A percentile compares a stretch with the other conserved stretches of the same genome.
phyloP scores from a whole-genome alignment of 179 eudicot genomes.

The Actinidia chinensis region DNA sequence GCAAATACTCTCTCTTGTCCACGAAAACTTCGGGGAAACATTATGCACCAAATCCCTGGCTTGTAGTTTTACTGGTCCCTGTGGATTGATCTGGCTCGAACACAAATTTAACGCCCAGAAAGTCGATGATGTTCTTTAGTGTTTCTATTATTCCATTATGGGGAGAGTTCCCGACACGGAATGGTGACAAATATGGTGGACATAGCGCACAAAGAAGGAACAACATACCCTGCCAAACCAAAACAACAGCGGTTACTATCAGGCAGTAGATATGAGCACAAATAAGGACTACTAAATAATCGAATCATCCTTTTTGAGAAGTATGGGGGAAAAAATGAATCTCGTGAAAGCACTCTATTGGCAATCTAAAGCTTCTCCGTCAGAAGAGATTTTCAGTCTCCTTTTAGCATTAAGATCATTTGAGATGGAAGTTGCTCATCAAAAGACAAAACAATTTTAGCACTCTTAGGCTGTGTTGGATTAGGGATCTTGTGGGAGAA shows the following conservation, averaged over 20 bases:
- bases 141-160: conserved; percentile 70
- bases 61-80: no score
- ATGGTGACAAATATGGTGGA: conserved; percentile 83
- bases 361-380: background rate
- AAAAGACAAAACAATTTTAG: no score
- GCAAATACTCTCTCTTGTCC: no score
- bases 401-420: background rate
- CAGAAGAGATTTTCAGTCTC: background rate
- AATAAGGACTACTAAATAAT: background rate
- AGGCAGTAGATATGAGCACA: background rate
- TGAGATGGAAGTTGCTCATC: no score
- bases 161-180: conserved; percentile 80
- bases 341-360: background rate
- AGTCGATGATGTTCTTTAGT: conserved; percentile 68
- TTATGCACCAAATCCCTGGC: no score
- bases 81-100: conserved; percentile 84
- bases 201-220: conserved; percentile 87
- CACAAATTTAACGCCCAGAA: conserved; percentile 65
- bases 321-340: background rate
- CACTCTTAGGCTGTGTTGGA: no score
- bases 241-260: background rate
- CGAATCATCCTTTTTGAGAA: background rate
- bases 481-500: no score
- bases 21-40: no score
- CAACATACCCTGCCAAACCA: conserved; percentile 61